Percentiles rank a stretch among this genome's conserved stretches.
Evolutionary conservation across 495 filamentous ascomycete species (phyloP).

Genomic region (Hypoxylon subgilvum): DNA sequence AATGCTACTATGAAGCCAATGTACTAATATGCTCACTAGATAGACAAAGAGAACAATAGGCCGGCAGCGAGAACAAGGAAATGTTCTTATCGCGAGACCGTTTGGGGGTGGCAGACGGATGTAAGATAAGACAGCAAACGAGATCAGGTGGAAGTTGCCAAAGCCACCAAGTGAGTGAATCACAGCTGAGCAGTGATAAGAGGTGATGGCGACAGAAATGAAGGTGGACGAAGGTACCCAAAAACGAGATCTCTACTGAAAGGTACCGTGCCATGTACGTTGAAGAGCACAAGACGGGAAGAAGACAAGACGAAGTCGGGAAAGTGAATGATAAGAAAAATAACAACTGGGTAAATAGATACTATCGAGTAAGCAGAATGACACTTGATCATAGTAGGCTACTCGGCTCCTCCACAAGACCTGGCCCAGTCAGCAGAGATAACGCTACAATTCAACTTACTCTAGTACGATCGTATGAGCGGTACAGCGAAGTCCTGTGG

Average conservation of each 20-base stretch:
- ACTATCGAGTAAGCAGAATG: constrained; percentile 35
- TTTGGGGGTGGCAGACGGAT: constrained; percentile 3
- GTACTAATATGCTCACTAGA: constrained; percentile 4
- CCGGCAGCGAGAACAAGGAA: constrained; percentile 16
- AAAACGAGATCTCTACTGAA: constrained; percentile 15
- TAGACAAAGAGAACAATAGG: constrained; percentile 13
- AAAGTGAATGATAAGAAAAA: constrained; percentile 7
- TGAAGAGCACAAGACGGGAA: constrained; percentile 25
- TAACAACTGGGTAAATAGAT: constrained; percentile 18
- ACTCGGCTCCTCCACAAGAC: constrained; percentile 22
- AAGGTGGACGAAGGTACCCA: constrained; percentile 13
- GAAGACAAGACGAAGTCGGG: constrained; percentile 15
- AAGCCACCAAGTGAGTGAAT: constrained; percentile 1
- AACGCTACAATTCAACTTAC: constrained; percentile 18
- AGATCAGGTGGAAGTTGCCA: constrained; percentile 16
- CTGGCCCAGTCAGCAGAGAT: constrained; percentile 29
- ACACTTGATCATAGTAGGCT: constrained; percentile 8
- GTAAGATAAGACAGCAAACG: constrained; percentile 23
- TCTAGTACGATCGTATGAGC: constrained; percentile 14
- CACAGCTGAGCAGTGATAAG: constrained; percentile 7
- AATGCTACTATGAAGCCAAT: constrained; percentile 19
- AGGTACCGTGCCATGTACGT: constrained; percentile 10
- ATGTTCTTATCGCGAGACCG: constrained; percentile 22
- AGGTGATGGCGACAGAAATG: constrained; percentile 2
- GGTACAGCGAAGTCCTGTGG: constrained; percentile 20